Evolutionary conservation across 1,284 basidiomycete genomes (phyloP).

Genomic region (Cryptococcus wingfieldii): DNA sequence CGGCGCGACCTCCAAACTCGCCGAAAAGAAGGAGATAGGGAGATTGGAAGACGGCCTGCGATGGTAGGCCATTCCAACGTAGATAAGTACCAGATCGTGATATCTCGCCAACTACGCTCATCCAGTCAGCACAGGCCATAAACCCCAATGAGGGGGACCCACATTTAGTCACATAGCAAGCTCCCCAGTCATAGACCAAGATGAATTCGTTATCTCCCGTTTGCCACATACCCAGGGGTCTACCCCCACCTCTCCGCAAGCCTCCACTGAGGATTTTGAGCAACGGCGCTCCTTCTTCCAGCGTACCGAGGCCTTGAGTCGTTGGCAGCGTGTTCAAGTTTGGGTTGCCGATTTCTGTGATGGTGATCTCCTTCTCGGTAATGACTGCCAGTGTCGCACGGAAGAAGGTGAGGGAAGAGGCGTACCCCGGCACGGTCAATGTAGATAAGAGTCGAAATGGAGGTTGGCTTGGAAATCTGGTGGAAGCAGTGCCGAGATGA

Average conservation of each 20-base stretch:
- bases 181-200: slow-evolving; percentile 35
- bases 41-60: slow-evolving; percentile 23
- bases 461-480: not conserved
- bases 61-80: slow-evolving; percentile 33
- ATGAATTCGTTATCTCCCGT: slow-evolving; percentile 35
- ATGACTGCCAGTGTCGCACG: slow-evolving; percentile 32
- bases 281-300: slow-evolving; percentile 8
- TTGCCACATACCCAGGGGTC: slow-evolving; percentile 36
- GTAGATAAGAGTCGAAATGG: slow-evolving; percentile 28
- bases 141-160: slow-evolving; percentile 1
- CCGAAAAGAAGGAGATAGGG: slow-evolving; percentile 36
- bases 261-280: slow-evolving; percentile 12
- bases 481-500: not conserved
- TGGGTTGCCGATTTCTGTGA: slow-evolving; percentile 36
- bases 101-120: slow-evolving; percentile 28
- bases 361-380: slow-evolving; percentile 30
- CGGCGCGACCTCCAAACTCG: slow-evolving; percentile 20
- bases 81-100: slow-evolving; percentile 24
- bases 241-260: not conserved
- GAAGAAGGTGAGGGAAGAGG: slow-evolving; percentile 35
- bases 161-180: slow-evolving; percentile 38
- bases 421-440: slow-evolving; percentile 26
- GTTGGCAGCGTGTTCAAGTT: slow-evolving; percentile 27
- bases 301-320: slow-evolving; percentile 10
- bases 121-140: not conserved